Conservation (phyloP, 1,284 basidiomycete species). For the Trichosporon sp. region DNA sequence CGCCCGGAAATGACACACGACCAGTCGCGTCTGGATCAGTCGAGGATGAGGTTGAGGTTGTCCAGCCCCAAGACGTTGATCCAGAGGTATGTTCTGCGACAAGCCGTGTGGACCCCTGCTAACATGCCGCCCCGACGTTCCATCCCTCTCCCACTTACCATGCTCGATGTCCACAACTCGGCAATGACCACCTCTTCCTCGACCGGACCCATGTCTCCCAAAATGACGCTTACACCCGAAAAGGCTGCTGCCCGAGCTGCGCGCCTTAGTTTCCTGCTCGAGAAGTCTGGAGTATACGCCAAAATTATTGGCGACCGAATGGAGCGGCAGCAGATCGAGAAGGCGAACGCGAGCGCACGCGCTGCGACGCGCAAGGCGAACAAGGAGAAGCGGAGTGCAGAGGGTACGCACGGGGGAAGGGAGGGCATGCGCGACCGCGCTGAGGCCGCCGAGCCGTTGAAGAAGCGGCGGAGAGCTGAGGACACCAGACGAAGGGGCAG, state of each 20-base stretch:
- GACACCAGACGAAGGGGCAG: slow-evolving; percentile 19
- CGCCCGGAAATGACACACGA: slow-evolving; percentile 20
- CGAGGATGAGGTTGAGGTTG: slow-evolving; percentile 5
- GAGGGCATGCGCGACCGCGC: slow-evolving; percentile 30
- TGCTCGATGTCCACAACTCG: neutral
- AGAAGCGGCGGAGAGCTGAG: slow-evolving; percentile 17
- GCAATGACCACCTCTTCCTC: neutral
- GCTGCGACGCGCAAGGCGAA: slow-evolving; percentile 51
- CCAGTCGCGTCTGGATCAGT: slow-evolving; percentile 8
- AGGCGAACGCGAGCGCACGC: slow-evolving; percentile 47
- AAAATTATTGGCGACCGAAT: slow-evolving; percentile 57
- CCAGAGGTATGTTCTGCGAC: slow-evolving; percentile 26
- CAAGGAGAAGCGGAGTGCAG: slow-evolving; percentile 49
- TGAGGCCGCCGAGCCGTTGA: slow-evolving; percentile 26
- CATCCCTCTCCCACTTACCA: neutral
- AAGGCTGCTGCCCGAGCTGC: slow-evolving; percentile 45
- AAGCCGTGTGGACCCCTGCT: slow-evolving; percentile 5
- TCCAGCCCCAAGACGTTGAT: slow-evolving; percentile 20
- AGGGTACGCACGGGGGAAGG: slow-evolving; percentile 24
- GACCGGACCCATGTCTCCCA: neutral
- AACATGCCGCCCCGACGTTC: neutral
- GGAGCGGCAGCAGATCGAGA: slow-evolving; percentile 55
- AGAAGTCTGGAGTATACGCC: slow-evolving; percentile 57
- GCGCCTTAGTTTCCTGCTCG: slow-evolving; percentile 48
- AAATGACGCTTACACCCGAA: neutral